These are phyloP conservation scores for Yarrowia phangngaensis DNA, from an alignment of 805 yeast species.

Conservation along the genomic window DNA sequence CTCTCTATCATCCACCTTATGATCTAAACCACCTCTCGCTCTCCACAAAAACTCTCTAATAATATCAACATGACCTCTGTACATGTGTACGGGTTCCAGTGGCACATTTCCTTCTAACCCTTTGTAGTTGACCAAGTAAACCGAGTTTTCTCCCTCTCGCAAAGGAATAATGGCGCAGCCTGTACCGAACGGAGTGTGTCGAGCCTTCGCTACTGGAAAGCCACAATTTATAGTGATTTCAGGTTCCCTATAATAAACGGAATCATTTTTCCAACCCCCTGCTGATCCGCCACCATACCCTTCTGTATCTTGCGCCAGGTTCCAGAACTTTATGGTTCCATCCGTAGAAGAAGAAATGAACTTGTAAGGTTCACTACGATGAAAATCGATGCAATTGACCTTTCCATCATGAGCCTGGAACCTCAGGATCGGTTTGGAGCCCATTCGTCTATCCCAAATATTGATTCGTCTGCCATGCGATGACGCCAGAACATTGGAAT, in stretches of 20 bases:
- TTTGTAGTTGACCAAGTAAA: constrained; percentile 51
- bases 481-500: constrained; percentile 75
- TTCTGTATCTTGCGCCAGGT: constrained; percentile 40
- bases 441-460: constrained; percentile 86
- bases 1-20: constrained; percentile 62
- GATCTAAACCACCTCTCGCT: constrained; percentile 48
- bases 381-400: constrained; percentile 85
- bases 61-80: constrained; percentile 79
- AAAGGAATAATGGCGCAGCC: constrained; percentile 88
- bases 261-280: constrained; percentile 10
- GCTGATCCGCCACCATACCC: constrained; percentile 27
- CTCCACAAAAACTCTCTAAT: constrained; percentile 90
- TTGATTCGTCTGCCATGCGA: constrained; percentile 77
- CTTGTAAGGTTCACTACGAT: constrained; percentile 53
- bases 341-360: constrained; percentile 85
- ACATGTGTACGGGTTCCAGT: constrained; percentile 54
- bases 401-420: constrained; percentile 77
- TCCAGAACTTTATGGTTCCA: constrained; percentile 79
- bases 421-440: constrained; percentile 66
- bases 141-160: constrained; percentile 72
- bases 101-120: constrained; percentile 39
- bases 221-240: constrained; percentile 60
- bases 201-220: constrained; percentile 85
- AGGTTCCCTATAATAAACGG: constrained; percentile 40
- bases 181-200: constrained; percentile 83